Percentiles rank a stretch among this genome's conserved stretches.
Conservation (phyloP, 306 rosid species). For the Herpetospermum pedunculosum region DNA sequence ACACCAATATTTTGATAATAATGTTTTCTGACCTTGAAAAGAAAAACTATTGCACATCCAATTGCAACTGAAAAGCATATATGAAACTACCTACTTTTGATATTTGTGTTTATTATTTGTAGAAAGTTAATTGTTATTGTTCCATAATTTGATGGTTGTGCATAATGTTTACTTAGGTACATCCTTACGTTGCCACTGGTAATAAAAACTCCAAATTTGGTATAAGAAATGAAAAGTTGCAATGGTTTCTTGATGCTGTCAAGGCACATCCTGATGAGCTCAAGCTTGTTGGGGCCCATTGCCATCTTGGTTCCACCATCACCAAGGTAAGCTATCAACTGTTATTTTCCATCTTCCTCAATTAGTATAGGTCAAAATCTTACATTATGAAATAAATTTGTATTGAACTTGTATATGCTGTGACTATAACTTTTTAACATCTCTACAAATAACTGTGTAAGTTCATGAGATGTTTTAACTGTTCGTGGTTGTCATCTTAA, state of each 20-base stretch:
- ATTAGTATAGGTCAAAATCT: not conserved
- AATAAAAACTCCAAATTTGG: conserved; percentile 92
- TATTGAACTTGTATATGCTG: not conserved
- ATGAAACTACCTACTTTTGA: not conserved
- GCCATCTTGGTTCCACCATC: conserved; percentile 96
- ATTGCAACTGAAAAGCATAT: not conserved
- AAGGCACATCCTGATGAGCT: conserved; percentile 72
- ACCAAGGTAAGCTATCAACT: conserved; percentile 50
- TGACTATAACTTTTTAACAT: not conserved
- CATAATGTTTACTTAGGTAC: conserved; percentile 36
- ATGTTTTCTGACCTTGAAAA: not conserved
- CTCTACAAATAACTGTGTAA: not conserved
- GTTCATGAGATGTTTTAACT: not conserved
- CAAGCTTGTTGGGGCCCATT: conserved; percentile 93
- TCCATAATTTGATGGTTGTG: not conserved
- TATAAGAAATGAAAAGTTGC: conserved; percentile 90
- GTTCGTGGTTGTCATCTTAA: not conserved
- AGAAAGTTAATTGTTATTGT: not conserved
- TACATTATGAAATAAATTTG: not conserved
- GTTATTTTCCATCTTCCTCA: not conserved
- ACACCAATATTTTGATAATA: not conserved
- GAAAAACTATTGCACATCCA: not conserved
- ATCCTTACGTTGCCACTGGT: conserved; percentile 95
- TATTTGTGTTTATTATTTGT: not conserved
- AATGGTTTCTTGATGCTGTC: conserved; percentile 82